Conservation (phyloP, 495 filamentous ascomycete species). For the Chaetomium tenue region DNA sequence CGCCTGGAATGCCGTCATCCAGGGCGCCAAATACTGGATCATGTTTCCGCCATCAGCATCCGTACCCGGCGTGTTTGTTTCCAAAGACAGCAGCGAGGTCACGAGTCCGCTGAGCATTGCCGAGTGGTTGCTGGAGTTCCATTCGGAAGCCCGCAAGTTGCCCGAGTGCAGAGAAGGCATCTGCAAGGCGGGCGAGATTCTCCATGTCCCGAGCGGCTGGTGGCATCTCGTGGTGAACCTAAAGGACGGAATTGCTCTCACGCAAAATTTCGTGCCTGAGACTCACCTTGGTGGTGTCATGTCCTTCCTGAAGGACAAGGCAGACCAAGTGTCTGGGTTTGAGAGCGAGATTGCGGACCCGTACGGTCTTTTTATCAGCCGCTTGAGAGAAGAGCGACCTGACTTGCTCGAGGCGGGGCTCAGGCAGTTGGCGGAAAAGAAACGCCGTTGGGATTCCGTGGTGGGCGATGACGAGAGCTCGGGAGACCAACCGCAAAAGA, state of each 20-base stretch:
- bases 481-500: slow-evolving; percentile 36
- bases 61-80: slow-evolving; percentile 86
- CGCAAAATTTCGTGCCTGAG: slow-evolving; percentile 91
- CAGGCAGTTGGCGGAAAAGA: slow-evolving; percentile 65
- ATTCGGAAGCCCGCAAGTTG: slow-evolving; percentile 75
- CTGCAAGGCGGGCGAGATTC: slow-evolving; percentile 80
- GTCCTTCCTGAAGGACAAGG: slow-evolving; percentile 77
- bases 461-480: slow-evolving; percentile 51
- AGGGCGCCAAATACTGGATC: slow-evolving; percentile 97
- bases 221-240: slow-evolving; percentile 96
- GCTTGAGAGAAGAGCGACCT: slow-evolving; percentile 62
- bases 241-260: slow-evolving; percentile 79
- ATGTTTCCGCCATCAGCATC: slow-evolving; percentile 67
- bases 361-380: slow-evolving; percentile 70
- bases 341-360: slow-evolving; percentile 68
- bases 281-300: slow-evolving; percentile 71
- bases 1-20: slow-evolving; percentile 94
- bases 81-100: slow-evolving; percentile 88
- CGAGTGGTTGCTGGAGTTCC: slow-evolving; percentile 91
- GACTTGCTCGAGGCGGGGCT: slow-evolving; percentile 63
- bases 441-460: slow-evolving; percentile 83
- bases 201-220: slow-evolving; percentile 92
- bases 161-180: slow-evolving; percentile 84
- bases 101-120: slow-evolving; percentile 93
- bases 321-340: slow-evolving; percentile 86